A percentile compares a stretch with the other conserved stretches of the same genome.
Conservation (phyloP, 2,329 filamentous ascomycete species). For the Ilyonectria robusta region DNA sequence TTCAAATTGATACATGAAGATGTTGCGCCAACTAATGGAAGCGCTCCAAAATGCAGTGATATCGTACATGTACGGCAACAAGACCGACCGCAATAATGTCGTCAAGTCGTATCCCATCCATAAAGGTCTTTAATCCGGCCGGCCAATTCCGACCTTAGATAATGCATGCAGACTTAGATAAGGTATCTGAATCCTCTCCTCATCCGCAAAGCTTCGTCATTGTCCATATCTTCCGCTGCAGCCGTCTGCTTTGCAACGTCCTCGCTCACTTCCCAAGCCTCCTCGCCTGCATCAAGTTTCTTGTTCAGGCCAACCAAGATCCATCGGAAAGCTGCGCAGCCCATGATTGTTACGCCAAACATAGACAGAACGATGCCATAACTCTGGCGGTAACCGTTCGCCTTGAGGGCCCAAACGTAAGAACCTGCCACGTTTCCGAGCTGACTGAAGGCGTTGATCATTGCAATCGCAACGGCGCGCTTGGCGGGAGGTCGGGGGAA, state of each 20-base stretch:
- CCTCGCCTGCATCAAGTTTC: constrained; percentile 61
- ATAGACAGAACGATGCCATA: constrained; percentile 76
- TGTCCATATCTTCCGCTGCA: constrained; percentile 55
- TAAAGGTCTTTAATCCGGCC: too few relatives aligned
- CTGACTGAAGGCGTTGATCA: constrained; percentile 72
- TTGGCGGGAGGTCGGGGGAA: constrained; percentile 73
- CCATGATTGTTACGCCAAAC: constrained; percentile 71
- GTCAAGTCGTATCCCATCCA: too few relatives aligned
- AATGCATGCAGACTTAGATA: constrained; percentile 57
- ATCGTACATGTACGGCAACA: too few relatives aligned
- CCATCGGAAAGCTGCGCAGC: constrained; percentile 64
- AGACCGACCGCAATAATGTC: too few relatives aligned
- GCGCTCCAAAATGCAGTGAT: too few relatives aligned
- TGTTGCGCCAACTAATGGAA: too few relatives aligned
- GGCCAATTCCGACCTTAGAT: constrained; percentile 48
- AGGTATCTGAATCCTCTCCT: constrained; percentile 64
- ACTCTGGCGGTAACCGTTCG: constrained; percentile 73
- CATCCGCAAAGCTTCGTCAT: constrained; percentile 60
- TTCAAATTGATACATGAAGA: background rate
- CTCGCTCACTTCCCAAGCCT: constrained; percentile 53
- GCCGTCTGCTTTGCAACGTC: constrained; percentile 59
- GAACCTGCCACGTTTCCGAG: constrained; percentile 72
- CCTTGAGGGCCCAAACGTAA: constrained; percentile 73
- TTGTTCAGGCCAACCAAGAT: constrained; percentile 63
- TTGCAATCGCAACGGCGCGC: constrained; percentile 72